A percentile compares a stretch with the other conserved stretches of the same genome.
phyloP scores from a whole-genome alignment of 2,329 filamentous ascomycete species.

The Trichoderma hamatum region DNA sequence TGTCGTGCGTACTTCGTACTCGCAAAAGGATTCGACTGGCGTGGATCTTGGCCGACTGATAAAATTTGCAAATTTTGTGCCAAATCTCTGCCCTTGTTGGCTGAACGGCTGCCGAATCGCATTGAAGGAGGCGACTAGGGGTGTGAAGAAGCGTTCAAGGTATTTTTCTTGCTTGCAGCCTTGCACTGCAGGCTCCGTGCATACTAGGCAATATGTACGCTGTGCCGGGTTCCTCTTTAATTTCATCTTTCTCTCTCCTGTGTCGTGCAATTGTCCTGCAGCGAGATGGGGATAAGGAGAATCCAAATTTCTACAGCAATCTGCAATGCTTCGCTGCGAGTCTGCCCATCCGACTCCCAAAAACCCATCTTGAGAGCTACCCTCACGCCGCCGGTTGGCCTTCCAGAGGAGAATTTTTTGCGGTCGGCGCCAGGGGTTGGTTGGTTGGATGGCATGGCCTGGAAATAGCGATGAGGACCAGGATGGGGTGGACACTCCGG shows the following conservation, averaged over 20 bases:
- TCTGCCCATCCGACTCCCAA: slow-evolving; percentile 16
- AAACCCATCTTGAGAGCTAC: slow-evolving; percentile 3
- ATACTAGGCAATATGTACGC: not conserved
- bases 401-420: slow-evolving; percentile 24
- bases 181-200: slow-evolving; percentile 23
- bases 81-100: slow-evolving; percentile 18
- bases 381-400: not conserved
- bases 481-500: slow-evolving; percentile 19
- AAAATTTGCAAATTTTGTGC: slow-evolving; percentile 20
- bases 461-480: slow-evolving; percentile 5
- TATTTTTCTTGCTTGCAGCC: slow-evolving; percentile 27
- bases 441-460: slow-evolving; percentile 12
- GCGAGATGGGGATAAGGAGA: not conserved
- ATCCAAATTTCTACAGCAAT: not conserved
- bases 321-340: slow-evolving; percentile 9
- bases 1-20: slow-evolving; percentile 17
- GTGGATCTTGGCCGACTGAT: slow-evolving; percentile 11
- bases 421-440: slow-evolving; percentile 2
- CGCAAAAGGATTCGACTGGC: not conserved
- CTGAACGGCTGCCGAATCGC: slow-evolving; percentile 14
- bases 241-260: not conserved
- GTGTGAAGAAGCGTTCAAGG: slow-evolving; percentile 14
- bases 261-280: not conserved
- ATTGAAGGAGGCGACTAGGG: slow-evolving; percentile 25
- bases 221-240: slow-evolving; percentile 9